Evolutionary conservation across 2,329 filamentous ascomycete genomes (phyloP), one percentile per base, ranked within the genome.

Genomic region (Aspergillus ustus): DNA sequence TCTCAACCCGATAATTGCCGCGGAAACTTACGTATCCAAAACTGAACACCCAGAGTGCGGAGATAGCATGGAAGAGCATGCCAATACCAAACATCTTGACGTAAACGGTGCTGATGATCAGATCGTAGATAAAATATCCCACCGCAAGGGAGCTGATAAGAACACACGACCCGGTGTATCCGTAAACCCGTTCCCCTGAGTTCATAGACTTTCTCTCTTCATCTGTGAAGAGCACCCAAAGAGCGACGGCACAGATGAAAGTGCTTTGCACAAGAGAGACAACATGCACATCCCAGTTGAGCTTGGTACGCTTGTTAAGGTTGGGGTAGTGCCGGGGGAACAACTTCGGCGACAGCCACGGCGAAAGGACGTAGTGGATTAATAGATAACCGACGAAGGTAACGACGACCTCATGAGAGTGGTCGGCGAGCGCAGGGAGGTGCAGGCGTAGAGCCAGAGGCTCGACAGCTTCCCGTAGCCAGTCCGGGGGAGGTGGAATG

Each of bases 201-300:
- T 77, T 77, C 83, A 87, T 86, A 29, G 73, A 76, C 66, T 73
- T 77, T 55, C 87, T 78, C 74, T 88, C 85, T 48, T 83, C 71
- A 70, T 89, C 87, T 20, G 65, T 74, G 63, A 77, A 78, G 72
- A 88, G 86, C 45, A 87, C 82, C 80, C 83, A 89, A 17, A 89
- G 72, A 28, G 85, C 85, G 49, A 85, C 67, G 4, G 70, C 72
- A 70, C 83, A 85, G 69, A 89, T 84, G 19, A 88, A 69, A 8
- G 80, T 77, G 63, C 82, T 83, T 77, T 89, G 87, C 40, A 87
- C 77, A 46, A 89, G 79, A 0, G 84, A 86, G 46, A 89, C 87
- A 58, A 89, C 83, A 70, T 89, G 87, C 7, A 89, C 85, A 74
- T 89, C 84, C 87, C 87, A 89, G 76, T 88, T 89, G 55, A 89